Evolutionary conservation across 805 yeast genomes (phyloP).

Genomic region (Sugiyamaella chiloensis): DNA sequence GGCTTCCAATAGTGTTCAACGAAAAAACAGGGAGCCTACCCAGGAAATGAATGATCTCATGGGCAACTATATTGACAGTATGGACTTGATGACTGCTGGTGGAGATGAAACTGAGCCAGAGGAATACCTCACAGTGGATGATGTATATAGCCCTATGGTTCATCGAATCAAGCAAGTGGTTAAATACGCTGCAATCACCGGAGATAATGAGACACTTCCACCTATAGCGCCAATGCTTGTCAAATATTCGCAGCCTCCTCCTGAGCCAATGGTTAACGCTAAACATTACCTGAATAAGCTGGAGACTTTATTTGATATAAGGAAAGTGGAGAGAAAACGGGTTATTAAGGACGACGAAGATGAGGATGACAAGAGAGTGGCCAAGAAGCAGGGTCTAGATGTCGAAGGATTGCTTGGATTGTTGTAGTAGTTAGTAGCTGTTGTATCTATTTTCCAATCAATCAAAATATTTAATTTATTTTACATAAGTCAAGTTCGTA

Average conservation of each 20-base stretch:
- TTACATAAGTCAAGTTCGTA: slow-evolving; percentile 29
- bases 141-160: slow-evolving; percentile 29
- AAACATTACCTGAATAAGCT: slow-evolving; percentile 16
- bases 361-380: slow-evolving; percentile 9
- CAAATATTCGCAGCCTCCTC: slow-evolving; percentile 23
- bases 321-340: slow-evolving; percentile 14
- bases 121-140: slow-evolving; percentile 31
- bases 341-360: slow-evolving; percentile 9
- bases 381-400: slow-evolving; percentile 19
- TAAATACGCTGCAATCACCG: slow-evolving; percentile 33
- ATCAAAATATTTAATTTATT: neutral
- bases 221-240: slow-evolving; percentile 30
- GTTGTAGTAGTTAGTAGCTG: neutral
- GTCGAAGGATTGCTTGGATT: slow-evolving; percentile 23
- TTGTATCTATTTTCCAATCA: neutral
- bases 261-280: slow-evolving; percentile 17
- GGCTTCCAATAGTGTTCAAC: slow-evolving; percentile 20
- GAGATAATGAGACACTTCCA: slow-evolving; percentile 33
- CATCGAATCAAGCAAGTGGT: slow-evolving; percentile 25
- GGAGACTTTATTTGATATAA: slow-evolving; percentile 20
- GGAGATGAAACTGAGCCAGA: slow-evolving; percentile 19
- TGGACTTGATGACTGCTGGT: slow-evolving; percentile 40
- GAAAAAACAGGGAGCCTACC: slow-evolving; percentile 33
- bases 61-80: slow-evolving; percentile 42
- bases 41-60: slow-evolving; percentile 41